A percentile compares a stretch with the other conserved stretches of the same genome.
Conservation (phyloP, 352 stramenopile genomes). For the Phytophthora palmivora region DNA sequence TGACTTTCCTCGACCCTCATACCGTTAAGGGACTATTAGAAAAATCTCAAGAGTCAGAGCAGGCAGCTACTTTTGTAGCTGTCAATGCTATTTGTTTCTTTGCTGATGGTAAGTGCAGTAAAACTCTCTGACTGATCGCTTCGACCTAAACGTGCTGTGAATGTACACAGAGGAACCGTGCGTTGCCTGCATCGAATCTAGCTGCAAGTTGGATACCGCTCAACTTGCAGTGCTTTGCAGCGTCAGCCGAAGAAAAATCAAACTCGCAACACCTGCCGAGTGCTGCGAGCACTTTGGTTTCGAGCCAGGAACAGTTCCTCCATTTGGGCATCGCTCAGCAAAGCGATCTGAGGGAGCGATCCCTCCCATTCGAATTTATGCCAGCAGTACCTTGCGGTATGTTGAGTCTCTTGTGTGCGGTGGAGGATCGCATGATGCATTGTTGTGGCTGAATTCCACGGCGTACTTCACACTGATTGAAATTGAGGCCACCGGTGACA, state of each 20-base stretch:
- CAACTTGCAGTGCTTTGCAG: slow-evolving; percentile 57
- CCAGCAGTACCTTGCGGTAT: slow-evolving; percentile 42
- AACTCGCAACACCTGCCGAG: slow-evolving; percentile 66
- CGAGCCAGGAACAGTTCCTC: slow-evolving; percentile 65
- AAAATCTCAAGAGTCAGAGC: slow-evolving; percentile 19
- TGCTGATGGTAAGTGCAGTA: slow-evolving; percentile 49
- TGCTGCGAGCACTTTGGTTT: slow-evolving; percentile 72
- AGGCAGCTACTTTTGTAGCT: slow-evolving; percentile 44
- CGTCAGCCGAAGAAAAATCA: slow-evolving; percentile 67
- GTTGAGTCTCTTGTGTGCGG: slow-evolving; percentile 53
- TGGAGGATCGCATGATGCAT: slow-evolving; percentile 50
- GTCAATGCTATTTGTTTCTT: slow-evolving; percentile 85
- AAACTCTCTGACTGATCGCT: neutral
- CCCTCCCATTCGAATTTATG: slow-evolving; percentile 45
- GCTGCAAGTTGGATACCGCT: slow-evolving; percentile 65
- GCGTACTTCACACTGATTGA: slow-evolving; percentile 55
- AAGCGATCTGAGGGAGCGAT: neutral
- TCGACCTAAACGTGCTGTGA: slow-evolving; percentile 2
- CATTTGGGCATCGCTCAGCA: slow-evolving; percentile 52
- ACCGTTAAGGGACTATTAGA: slow-evolving; percentile 43
- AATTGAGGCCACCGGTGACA: slow-evolving; percentile 43
- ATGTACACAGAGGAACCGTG: slow-evolving; percentile 47
- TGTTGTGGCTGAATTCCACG: slow-evolving; percentile 48
- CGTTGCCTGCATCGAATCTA: slow-evolving; percentile 68
- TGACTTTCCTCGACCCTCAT: slow-evolving; percentile 49